Evolutionary conservation across 306 rosid genomes (phyloP).

Genomic region (Mucuna pruriens): DNA sequence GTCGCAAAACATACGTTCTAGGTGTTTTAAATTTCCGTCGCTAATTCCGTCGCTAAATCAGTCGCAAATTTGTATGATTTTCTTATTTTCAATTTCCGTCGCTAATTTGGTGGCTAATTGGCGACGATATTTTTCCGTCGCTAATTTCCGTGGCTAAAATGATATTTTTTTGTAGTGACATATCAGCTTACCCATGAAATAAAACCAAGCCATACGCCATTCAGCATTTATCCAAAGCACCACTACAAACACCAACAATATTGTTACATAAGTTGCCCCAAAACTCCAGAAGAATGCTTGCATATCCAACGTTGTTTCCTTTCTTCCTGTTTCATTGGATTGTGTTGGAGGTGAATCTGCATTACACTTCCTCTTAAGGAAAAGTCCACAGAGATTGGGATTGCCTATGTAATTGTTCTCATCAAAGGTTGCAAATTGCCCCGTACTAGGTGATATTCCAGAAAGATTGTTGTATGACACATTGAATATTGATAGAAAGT

Average conservation of each 20-base stretch:
- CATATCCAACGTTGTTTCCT: not conserved
- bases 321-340: not conserved
- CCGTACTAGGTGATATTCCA: not conserved
- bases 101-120: too few relatives aligned
- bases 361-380: not conserved
- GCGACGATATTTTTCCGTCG: too few relatives aligned
- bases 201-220: not conserved
- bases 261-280: not conserved
- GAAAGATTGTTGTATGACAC: conserved; percentile 15
- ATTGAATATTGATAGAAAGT: not conserved
- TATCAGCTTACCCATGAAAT: not conserved
- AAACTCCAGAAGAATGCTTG: conserved; percentile 1
- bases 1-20: too few relatives aligned
- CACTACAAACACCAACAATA: not conserved
- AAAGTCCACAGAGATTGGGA: not conserved
- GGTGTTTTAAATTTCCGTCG: too few relatives aligned
- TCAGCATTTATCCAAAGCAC: not conserved
- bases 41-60: too few relatives aligned
- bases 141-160: too few relatives aligned
- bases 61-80: too few relatives aligned
- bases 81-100: too few relatives aligned
- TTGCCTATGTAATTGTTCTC: not conserved
- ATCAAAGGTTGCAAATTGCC: not conserved
- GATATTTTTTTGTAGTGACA: too few relatives aligned
- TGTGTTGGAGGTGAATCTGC: not conserved